Base-by-base conservation (phyloP, 805 yeast species). In the Lipomyces kockii region DNA sequence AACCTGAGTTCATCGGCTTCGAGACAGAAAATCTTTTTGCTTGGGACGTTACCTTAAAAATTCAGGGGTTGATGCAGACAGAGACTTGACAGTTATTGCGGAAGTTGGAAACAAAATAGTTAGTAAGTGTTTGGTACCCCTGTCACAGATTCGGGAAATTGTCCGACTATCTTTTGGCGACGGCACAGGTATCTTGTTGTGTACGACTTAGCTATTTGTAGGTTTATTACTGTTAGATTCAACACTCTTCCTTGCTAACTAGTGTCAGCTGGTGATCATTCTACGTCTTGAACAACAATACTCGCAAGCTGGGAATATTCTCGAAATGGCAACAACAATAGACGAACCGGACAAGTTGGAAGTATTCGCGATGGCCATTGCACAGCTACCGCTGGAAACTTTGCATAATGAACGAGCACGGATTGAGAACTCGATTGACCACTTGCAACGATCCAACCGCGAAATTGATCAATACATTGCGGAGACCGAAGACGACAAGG, bases 391-490 rank as follows among this genome's bases (percentile, higher is more conserved):
- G 17, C 25, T 60, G 27, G 69, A 69, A 6, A 34, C 67, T 35
- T 62, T 71, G 32, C 59, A 61, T 37, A 59, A 64, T 0, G 79
- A 76, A 60, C 63, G 59, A 14, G 70, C 66, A 29, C 69, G 78
- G 53, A 65, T 77, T 14, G 67, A 68, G 56, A 76, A 74, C 67
- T 73, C 77, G 43, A 74, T 75, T 20, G 60, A 35, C 56, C 79
- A 77, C 62, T 66, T 77, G 27, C 58, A 61, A 57, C 63, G 76
- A 54, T 76, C 79, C 34, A 77, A 77, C 65, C 60, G 58, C 4
- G 77, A 74, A 58, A 65, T 76, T 17, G 60, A 61, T 46, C 70
- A 67, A 35, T 72, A 59, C 61, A 58, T 65, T 8, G 62, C 60
- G 37, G 74, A 73, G 35, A 68, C 54, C 37, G 69, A 22, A 9